Evolutionary conservation across 495 filamentous ascomycete species (phyloP), one percentile per base, ranked within the genome.

Genomic region (Collariella sp.): DNA sequence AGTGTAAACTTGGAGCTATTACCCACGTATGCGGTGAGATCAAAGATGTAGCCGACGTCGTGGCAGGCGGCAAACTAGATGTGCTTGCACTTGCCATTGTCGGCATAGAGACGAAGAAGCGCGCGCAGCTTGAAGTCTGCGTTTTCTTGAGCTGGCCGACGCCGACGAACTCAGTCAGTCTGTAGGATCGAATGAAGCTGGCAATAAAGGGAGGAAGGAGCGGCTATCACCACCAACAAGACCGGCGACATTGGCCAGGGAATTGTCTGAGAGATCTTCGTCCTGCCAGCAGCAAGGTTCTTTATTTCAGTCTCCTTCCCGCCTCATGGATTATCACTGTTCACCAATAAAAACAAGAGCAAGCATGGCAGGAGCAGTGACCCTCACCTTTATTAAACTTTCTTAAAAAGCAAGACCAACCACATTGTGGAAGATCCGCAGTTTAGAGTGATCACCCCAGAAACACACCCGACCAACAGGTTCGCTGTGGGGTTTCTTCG

Each of bases 21-120:
- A 4, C 58, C 62, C 47, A 46, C 58, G 55, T 79, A 79, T 4
- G 74, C 77, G 1, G 74, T 77, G 13, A 87, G 58, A 35, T 80
- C 66, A 13, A 76, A 74, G 16, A 79, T 65, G 65, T 84, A 85
- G 33, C 77, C 76, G 13, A 70, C 71, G 54, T 87, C 81, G 50
- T 85, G 81, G 56, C 82, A 85, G 34, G 76, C 78, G 7, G 79
- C 83, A 49, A 83, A 82, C 59, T 80, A 79, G 34, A 87, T 80
- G 65, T 86, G 82, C 48, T 79, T 81, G 72, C 83, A 87, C 58
- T 84, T 79, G 44, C 74, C 68, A 50, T 81, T 80, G 23, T 83
- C 73, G 5, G 68, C 74, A 59, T 80, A 83, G 5, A 83, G 59
- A 2, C 75, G 73, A 46, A 86, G 76, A 54, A 78, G 54, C 34